These are phyloP conservation scores for Apiospora hydei DNA, from an alignment of 2,329 filamentous ascomycete genomes.

Conservation along the genomic window DNA sequence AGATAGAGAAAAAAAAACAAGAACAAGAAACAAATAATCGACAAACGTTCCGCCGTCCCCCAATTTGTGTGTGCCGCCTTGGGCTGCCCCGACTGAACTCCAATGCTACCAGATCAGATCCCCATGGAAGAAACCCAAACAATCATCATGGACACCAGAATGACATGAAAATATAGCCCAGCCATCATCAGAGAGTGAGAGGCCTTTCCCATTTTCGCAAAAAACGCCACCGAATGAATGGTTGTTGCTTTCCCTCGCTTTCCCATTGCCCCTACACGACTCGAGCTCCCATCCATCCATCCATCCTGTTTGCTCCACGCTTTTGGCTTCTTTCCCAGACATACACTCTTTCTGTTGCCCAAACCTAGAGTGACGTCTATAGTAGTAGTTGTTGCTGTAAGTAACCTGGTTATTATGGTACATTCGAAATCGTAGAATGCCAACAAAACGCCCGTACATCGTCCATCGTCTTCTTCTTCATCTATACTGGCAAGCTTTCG, in stretches of 20 bases:
- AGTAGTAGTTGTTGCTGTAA: neutral
- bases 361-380: neutral
- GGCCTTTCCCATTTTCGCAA: slow-evolving; percentile 5
- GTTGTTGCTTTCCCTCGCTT: neutral
- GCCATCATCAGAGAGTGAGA: neutral
- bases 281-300: neutral
- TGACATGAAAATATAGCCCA: neutral
- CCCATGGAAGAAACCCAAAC: neutral
- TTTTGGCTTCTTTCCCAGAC: neutral
- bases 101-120: slow-evolving; percentile 9
- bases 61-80: neutral
- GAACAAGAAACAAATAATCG: neutral
- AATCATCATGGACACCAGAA: neutral
- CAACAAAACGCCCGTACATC: neutral
- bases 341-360: neutral
- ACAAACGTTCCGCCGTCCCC: neutral
- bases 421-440: neutral
- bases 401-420: slow-evolving; percentile 1
- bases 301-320: neutral
- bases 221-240: slow-evolving; percentile 18
- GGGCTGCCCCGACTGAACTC: slow-evolving; percentile 3
- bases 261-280: neutral
- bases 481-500: neutral
- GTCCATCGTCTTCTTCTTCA: neutral
- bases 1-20: neutral